Base-by-base conservation (phyloP, 139 green algal species). In the Zygnema circumcarinatum region DNA sequence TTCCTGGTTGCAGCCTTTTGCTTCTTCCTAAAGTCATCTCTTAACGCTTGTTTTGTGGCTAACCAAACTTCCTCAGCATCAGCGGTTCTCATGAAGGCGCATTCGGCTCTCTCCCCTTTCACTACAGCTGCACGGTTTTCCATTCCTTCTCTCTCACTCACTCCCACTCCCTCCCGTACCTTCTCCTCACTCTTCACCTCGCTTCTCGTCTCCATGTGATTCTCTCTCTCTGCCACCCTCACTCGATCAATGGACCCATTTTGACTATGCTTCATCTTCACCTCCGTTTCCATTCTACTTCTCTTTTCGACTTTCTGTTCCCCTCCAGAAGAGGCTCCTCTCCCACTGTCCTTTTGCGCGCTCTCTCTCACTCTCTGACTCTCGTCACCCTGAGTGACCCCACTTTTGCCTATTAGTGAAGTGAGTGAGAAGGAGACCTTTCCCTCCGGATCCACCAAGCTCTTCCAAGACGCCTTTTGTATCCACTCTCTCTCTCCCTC, bases 51-150 rank as follows among this genome's bases (percentile, higher is more conserved):
- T 80, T 25, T 22, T n/a, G 31, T 80, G 25, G 73, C 73, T 75
- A 80, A n/a, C 73, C 73, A 80, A 22, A 75, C 73, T 25, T 80
- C 73, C 33, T 80, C 73, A 25, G 73, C 73, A 80, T 80, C 33
- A n/a, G 73, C 29, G 29, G 73, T 22, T n/a, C 73, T 22, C 73
- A 80, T 80, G 25, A 80, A 80, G 29, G 73, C 22, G 25, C 73
- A 80, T 25, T 80, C 73, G n/a, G n/a, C n/a, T n/a, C n/a, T n/a
- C 33, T 80, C 73, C 22, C 73, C 25, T 22, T 80, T 25, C 73
- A 78, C 25, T 22, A 80, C 73, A 72, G 54, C 54, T 29, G 54
- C 54, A n/a, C n/a, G n/a, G n/a, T n/a, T n/a, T n/a, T n/a, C n/a
- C n/a, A n/a, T n/a, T n/a, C n/a, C n/a, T n/a, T n/a, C n/a, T n/a